Conservation (phyloP, 78 protist genomes). For the Ministeria vibrans region DNA sequence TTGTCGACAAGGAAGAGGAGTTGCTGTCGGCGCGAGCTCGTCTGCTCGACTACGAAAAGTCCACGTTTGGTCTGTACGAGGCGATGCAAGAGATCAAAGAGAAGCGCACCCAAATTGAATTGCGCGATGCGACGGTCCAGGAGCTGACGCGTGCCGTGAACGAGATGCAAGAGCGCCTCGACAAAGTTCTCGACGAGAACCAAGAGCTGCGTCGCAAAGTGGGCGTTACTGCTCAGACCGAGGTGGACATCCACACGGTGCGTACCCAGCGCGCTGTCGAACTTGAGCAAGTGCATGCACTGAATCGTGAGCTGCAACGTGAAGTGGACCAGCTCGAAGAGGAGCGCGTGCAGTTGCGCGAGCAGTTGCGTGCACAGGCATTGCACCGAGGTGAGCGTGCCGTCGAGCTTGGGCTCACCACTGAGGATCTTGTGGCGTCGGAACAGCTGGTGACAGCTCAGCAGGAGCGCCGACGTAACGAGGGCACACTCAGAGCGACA, state of each 20-base stretch:
- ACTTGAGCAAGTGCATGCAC: neutral
- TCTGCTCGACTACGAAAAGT: neutral
- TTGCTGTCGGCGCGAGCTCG: neutral
- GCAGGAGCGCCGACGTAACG: neutral
- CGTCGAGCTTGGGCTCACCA: neutral
- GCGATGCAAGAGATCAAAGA: constrained; percentile 1
- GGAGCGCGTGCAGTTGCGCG: neutral
- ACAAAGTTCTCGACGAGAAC: neutral
- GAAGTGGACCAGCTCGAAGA: neutral
- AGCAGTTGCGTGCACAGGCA: neutral
- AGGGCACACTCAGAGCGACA: neutral
- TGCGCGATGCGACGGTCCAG: neutral
- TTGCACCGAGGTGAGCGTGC: constrained; percentile 5
- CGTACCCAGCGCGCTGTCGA: neutral
- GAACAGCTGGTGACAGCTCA: neutral
- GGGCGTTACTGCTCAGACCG: neutral
- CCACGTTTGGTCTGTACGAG: neutral
- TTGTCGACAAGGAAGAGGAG: neutral
- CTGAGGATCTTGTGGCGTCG: neutral
- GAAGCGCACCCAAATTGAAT: neutral
- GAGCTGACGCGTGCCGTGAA: neutral
- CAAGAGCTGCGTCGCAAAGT: neutral
- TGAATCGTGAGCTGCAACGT: neutral
- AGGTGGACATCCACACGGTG: neutral
- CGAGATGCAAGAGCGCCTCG: neutral